Base-by-base conservation (phyloP, 1,139 yeast genomes). In the Yamadazyma taylorii region DNA sequence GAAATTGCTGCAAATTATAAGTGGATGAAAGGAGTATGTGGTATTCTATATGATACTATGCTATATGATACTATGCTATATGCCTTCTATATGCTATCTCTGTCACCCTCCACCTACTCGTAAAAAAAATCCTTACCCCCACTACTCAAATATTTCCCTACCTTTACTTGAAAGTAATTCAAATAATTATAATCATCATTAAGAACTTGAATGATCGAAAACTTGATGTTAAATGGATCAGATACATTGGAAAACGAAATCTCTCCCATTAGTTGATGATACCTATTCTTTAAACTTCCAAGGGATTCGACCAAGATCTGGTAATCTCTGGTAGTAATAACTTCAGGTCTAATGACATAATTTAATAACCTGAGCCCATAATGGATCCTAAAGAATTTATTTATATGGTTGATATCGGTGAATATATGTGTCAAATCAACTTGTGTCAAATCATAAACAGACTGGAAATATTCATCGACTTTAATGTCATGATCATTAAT, bases 341-440 rank as follows among this genome's bases (percentile, higher is more conserved):
- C 11, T 39, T 37, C 11, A 37, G 33, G 12, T 33, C 43, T 15
- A 8, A 50, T n/a, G 1, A 49, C 15, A 30, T 17, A 42, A 6
- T 38, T 38, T 16, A 53, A 32, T 2, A 52, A 34, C 25, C 52
- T 39, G n/a, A 49, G 33, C 21, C 35, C 39, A 23, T 38, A 45
- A 34, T 53, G 51, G n/a, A 15, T 31, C 17, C 25, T 13, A 39
- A 42, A 37, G 1, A 44, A 17, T 14, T 30, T 25, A 24, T 38
- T 42, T 2, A 38, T 33, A 16, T 38, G 23, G 2, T 27, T 27
- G 13, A 22, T 8, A 11, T 33, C 37, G 13, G 24, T 17, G 3
- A 32, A 24, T 2, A 22, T 16, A 3, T 16, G 7, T 10, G 26
- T 29, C 7, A 17, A 14, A 12, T 25, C 13, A 4, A 16, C 13